Conservation (phyloP, 1,284 basidiomycete genomes). For the Austropuccinia psidii region DNA sequence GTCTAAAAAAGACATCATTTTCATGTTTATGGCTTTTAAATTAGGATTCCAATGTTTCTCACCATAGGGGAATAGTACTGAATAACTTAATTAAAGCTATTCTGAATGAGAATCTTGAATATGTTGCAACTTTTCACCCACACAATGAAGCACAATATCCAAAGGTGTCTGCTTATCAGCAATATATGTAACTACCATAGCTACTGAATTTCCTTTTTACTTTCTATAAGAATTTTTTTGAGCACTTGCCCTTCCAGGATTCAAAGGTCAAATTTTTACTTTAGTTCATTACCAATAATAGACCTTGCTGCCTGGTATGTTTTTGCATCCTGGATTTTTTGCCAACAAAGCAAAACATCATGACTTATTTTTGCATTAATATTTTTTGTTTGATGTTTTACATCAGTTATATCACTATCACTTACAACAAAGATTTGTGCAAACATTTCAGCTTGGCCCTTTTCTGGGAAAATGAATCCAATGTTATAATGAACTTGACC, state of each 20-base stretch:
- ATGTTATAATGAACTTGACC: neutral
- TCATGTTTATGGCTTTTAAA: neutral
- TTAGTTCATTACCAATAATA: neutral
- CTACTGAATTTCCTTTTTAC: neutral
- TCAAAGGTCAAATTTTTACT: neutral
- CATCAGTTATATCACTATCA: neutral
- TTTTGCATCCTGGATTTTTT: neutral
- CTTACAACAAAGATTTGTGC: constrained; percentile 4
- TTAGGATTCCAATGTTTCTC: neutral
- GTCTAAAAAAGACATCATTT: neutral
- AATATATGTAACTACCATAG: neutral
- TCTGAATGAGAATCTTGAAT: neutral
- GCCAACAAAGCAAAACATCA: neutral
- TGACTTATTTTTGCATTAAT: neutral
- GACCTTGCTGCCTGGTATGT: neutral
- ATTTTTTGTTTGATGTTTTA: no score
- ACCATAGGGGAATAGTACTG: neutral
- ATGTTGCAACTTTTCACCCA: neutral
- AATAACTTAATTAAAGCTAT: neutral
- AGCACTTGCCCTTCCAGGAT: no score
- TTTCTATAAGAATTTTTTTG: neutral
- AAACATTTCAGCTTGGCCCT: neutral
- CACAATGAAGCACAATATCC: neutral
- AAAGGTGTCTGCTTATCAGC: neutral
- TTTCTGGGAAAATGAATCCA: neutral